These are phyloP conservation scores for Phytophthora europaea DNA, from an alignment of 352 stramenopile genomes.

Conservation along the genomic window DNA sequence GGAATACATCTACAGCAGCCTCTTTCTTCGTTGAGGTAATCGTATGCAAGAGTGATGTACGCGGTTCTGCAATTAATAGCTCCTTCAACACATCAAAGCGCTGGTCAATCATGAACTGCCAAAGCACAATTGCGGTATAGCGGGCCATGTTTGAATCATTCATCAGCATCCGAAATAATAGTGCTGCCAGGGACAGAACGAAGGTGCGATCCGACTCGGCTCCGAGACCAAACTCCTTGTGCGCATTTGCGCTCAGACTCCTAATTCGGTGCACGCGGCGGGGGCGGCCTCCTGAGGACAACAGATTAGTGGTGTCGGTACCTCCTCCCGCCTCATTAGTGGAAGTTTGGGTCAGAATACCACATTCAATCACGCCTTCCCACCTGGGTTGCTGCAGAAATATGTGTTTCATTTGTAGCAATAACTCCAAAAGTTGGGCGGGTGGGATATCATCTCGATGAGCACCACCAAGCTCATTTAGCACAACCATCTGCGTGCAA, in stretches of 20 bases:
- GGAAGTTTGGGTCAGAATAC: slow-evolving; percentile 24
- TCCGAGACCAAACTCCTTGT: slow-evolving; percentile 80
- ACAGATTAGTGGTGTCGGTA: slow-evolving; percentile 13
- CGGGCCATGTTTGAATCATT: slow-evolving; percentile 63
- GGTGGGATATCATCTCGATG: slow-evolving; percentile 42
- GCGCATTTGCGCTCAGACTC: slow-evolving; percentile 49
- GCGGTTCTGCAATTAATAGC: slow-evolving; percentile 78
- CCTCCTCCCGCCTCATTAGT: slow-evolving; percentile 8
- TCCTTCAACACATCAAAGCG: slow-evolving; percentile 79
- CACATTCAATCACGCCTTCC: slow-evolving; percentile 66
- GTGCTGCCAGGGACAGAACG: slow-evolving; percentile 63
- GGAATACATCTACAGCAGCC: slow-evolving; percentile 72
- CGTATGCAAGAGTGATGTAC: slow-evolving; percentile 69
- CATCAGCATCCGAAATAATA: slow-evolving; percentile 73
- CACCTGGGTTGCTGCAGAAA: slow-evolving; percentile 77
- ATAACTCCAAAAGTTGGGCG: slow-evolving; percentile 47
- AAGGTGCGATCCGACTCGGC: slow-evolving; percentile 80
- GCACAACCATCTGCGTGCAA: slow-evolving; percentile 58
- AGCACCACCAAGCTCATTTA: slow-evolving; percentile 64
- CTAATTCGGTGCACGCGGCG: slow-evolving; percentile 56
- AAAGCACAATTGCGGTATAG: slow-evolving; percentile 60
- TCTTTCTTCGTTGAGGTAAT: slow-evolving; percentile 84
- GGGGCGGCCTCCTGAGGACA: slow-evolving; percentile 5
- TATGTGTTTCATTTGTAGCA: slow-evolving; percentile 60
- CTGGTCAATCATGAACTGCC: slow-evolving; percentile 83